Evolutionary conservation across 2,329 filamentous ascomycete genomes (phyloP).

Genomic region (Aspergillus texensis): DNA sequence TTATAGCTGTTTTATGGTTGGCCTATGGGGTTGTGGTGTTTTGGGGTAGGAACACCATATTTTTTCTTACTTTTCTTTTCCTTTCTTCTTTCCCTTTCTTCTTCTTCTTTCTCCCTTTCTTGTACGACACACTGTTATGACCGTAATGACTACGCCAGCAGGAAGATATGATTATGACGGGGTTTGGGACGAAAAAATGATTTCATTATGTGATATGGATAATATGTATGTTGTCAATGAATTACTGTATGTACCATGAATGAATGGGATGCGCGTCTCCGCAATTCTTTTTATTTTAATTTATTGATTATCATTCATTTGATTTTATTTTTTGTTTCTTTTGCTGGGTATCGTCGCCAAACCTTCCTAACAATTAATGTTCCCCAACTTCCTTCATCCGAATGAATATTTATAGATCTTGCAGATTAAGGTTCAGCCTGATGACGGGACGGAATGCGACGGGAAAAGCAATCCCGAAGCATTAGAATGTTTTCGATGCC

Average conservation of each 20-base stretch:
- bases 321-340: no score
- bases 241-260: not conserved
- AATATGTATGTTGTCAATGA: not conserved
- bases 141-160: constrained; percentile 9
- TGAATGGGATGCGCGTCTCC: not conserved
- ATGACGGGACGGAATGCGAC: not conserved
- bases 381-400: not conserved
- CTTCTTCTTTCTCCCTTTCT: not conserved
- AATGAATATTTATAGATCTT: not conserved
- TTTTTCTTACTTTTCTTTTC: constrained; percentile 1
- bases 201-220: not conserved
- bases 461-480: not conserved
- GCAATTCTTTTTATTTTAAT: not conserved
- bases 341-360: not conserved
- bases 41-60: constrained; percentile 1
- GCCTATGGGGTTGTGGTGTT: constrained; percentile 8
- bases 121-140: constrained; percentile 1
- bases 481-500: not conserved
- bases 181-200: not conserved
- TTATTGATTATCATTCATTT: not conserved
- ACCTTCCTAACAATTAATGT: not conserved
- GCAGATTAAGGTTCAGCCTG: not conserved
- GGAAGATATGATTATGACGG: constrained; percentile 8
- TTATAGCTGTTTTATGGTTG: not conserved
- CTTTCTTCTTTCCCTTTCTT: constrained; percentile 7